phyloP scores from a whole-genome alignment of 495 filamentous ascomycete species.

The Xylaria castorea region DNA sequence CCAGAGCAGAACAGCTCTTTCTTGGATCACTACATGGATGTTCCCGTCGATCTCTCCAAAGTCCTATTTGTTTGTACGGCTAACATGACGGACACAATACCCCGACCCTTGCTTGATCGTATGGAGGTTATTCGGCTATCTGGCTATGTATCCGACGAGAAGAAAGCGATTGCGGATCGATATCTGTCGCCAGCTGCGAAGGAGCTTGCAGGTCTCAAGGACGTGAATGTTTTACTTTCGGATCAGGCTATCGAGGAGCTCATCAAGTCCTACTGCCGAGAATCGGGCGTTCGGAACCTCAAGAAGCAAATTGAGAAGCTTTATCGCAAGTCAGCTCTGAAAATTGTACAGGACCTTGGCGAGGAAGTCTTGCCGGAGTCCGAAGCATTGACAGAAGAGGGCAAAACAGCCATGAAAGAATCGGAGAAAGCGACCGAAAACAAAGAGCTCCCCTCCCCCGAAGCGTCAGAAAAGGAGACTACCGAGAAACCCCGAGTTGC shows the following conservation, averaged over 20 bases:
- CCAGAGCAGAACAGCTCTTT: conserved; percentile 98
- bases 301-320: conserved; percentile 99
- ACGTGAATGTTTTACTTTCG: conserved; percentile 83
- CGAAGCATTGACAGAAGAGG: conserved; percentile 84
- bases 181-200: conserved; percentile 92
- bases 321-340: conserved; percentile 94
- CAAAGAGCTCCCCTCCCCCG: conserved; percentile 32
- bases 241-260: conserved; percentile 90
- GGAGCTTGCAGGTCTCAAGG: conserved; percentile 87
- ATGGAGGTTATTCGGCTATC: conserved; percentile 99
- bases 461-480: conserved; percentile 43
- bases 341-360: conserved; percentile 94
- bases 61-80: conserved; percentile 99
- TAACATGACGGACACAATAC: conserved; percentile 99
- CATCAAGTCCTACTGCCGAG: conserved; percentile 97
- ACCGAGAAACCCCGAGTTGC: conserved; percentile 75
- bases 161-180: conserved; percentile 96
- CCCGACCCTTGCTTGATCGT: conserved; percentile 89
- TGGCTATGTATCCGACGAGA: conserved; percentile 97
- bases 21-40: conserved; percentile 98
- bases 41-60: conserved; percentile 96
- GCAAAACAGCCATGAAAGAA: conserved; percentile 80
- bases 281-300: conserved; percentile 94
- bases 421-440: conserved; percentile 50
- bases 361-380: conserved; percentile 84